A percentile compares a stretch with the other conserved stretches of the same genome.
Evolutionary conservation across 2,329 filamentous ascomycete genomes (phyloP).

Genomic region (Aspergillus eucalypticola): DNA sequence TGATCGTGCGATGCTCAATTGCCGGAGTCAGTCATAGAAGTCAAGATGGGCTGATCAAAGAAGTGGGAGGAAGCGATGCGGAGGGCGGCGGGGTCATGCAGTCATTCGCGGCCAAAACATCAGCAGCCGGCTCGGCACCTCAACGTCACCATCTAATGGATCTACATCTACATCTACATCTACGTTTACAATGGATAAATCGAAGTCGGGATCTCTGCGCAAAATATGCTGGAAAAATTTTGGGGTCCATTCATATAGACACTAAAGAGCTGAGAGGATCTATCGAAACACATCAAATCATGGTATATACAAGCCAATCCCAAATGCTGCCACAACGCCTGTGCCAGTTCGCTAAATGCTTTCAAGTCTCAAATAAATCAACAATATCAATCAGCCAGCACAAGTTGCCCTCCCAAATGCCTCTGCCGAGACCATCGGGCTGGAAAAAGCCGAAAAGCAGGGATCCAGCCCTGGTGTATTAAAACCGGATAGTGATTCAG

Average conservation of each 20-base stretch:
- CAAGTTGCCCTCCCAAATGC: conserved; percentile 27
- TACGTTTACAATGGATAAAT: background rate
- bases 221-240: background rate
- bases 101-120: too few species aligned
- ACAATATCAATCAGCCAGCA: conserved; percentile 17
- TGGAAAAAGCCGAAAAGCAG: conserved; percentile 29
- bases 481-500: conserved; percentile 18
- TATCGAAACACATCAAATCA: conserved; percentile 14
- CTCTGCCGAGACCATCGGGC: conserved; percentile 23
- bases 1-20: background rate
- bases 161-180: background rate
- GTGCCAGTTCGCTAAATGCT: conserved; percentile 26
- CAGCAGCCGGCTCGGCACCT: background rate
- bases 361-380: conserved; percentile 13
- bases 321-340: conserved; percentile 21
- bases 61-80: background rate
- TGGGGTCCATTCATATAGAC: conserved; percentile 1
- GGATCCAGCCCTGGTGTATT: conserved; percentile 39
- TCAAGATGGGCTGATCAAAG: background rate
- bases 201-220: too few species aligned
- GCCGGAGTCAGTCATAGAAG: background rate
- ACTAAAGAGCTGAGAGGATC: conserved; percentile 16
- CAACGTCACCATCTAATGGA: background rate
- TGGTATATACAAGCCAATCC: conserved; percentile 8
- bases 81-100: background rate